Evolutionary conservation across 1,139 yeast genomes (phyloP), one percentile per base, ranked within the genome.

Genomic region (Diutina rugosa): DNA sequence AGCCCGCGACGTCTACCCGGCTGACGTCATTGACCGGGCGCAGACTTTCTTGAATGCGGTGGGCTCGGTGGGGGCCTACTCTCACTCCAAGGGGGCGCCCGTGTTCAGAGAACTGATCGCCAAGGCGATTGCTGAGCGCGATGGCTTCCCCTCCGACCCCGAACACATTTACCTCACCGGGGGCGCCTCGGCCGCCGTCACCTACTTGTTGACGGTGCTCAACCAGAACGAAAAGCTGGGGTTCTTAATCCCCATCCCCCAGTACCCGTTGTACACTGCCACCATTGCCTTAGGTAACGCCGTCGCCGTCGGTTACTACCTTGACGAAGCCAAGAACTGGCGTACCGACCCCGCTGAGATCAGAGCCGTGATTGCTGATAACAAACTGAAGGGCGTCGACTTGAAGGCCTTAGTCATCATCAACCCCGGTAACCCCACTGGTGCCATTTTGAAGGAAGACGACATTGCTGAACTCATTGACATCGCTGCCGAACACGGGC

Each of bases 341-440:
- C 82, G 93, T 35, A 84, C 95, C 7, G 82, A 88, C 64, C 81
- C 95, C 1, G 67, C 70, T 6, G 86, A 85, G 63, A 82, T 95
- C 63, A 81, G 82, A 60, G 61, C 70, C 1, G 76, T 84, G 56
- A 80, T 89, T 56, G 64, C 68, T 29, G 77, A 80, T 38, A 77
- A 89, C 54, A 65, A 73, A 7, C 69, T 69, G 4, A 73, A 81
- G 54, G 88, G 87, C 7, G 70, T 88, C 30, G 77, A 75, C 35
- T 84, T 95, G 60, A 83, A 89, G 65, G 87, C 95, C 57, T 74
- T 93, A 60, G 98, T 93, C 6, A 90, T 93, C 30, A 93, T 93
- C 66, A 95, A 93, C 72, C 99, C 99, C 4, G 98, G 99, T 58
- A 95, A 93, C 71, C 99, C 99, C 59, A 93, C 99, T 0, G 99